Evolutionary conservation across 1,139 yeast species (phyloP), one percentile per base, ranked within the genome.

Genomic region (Geotrichum cucujoidarum): DNA sequence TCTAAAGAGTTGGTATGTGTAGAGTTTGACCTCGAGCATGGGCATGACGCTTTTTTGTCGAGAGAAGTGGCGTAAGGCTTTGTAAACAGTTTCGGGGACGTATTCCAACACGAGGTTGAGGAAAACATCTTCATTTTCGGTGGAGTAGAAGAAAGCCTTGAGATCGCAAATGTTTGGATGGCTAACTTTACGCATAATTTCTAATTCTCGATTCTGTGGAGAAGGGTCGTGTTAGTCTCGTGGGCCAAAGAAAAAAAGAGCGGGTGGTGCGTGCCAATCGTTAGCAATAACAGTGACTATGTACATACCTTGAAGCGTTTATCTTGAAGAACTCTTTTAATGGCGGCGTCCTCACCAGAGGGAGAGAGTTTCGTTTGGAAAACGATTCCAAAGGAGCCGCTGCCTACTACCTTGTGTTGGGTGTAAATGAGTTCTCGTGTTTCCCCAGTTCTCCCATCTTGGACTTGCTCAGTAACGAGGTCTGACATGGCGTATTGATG

Each of bases 301-400:
- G 11, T 6, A 34, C 48, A 20, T 36, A 55, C 60, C 53, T 94
- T 94, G 75, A 90, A 94, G 47, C 98, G 73, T 65, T 84, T 86
- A 68, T 92, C 99, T 66, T 94, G 98, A 29, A 92, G 74, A 10
- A 92, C 98, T 56, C 95, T 77, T 68, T 92, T 92, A 66, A 94
- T 88, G 50, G 98, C 99, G 25, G 94, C 95, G 42, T 72, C 71
- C 61, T 83, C 87, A 53, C 85, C 81, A 31, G 85, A 74, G 22
- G 95, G 92, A 55, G 79, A 67, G 41, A 92, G 74, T 53, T 79
- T 82, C 7, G 96, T 88, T 60, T 88, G 95, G 64, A 88, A 89
- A 22, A 92, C 98, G 30, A 89, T 92, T 3, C 98, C 98, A 71
- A 92, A 92, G 18, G 97, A 89, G 17, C 98, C 98, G 67, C 88